Percentiles rank a stretch among this genome's conserved stretches.
These are phyloP conservation scores for Solanum sejunctum DNA, from an alignment of 257 asterid genomes.

Conservation along the genomic window DNA sequence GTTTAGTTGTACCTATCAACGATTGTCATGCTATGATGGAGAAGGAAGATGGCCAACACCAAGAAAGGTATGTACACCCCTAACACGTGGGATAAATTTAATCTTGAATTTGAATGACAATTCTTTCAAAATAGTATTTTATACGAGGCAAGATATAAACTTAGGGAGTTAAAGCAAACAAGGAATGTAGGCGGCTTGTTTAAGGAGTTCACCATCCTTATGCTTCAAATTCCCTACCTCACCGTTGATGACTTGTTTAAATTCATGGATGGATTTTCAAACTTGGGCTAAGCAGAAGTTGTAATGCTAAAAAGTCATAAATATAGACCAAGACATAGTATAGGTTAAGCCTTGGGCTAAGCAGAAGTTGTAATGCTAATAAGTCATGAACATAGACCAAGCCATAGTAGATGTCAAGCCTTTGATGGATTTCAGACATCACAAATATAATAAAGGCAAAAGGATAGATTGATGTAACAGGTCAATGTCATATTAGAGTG, in stretches of 20 bases:
- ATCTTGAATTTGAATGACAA: not conserved
- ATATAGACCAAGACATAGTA: not conserved
- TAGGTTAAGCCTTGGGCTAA: not conserved
- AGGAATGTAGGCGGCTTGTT: not conserved
- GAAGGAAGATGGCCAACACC: not conserved
- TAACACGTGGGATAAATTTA: not conserved
- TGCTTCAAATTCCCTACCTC: not conserved
- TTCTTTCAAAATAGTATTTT: not conserved
- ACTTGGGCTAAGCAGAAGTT: not conserved
- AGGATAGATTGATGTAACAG: not conserved
- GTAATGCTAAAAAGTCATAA: not conserved
- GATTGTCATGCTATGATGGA: not conserved
- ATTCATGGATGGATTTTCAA: not conserved
- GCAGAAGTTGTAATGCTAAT: not conserved
- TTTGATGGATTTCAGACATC: not conserved
- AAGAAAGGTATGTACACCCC: not conserved
- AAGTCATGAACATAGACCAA: not conserved
- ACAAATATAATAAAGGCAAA: not conserved
- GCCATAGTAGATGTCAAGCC: not conserved
- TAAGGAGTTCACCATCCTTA: not conserved
- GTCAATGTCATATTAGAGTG: not conserved
- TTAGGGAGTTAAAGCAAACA: not conserved
- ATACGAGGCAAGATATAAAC: not conserved
- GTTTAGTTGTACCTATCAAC: not conserved
- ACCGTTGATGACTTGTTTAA: not conserved